Evolutionary conservation across 2,329 filamentous ascomycete genomes (phyloP), one percentile per base, ranked within the genome.

Genomic region (Aureobasidium sp.): DNA sequence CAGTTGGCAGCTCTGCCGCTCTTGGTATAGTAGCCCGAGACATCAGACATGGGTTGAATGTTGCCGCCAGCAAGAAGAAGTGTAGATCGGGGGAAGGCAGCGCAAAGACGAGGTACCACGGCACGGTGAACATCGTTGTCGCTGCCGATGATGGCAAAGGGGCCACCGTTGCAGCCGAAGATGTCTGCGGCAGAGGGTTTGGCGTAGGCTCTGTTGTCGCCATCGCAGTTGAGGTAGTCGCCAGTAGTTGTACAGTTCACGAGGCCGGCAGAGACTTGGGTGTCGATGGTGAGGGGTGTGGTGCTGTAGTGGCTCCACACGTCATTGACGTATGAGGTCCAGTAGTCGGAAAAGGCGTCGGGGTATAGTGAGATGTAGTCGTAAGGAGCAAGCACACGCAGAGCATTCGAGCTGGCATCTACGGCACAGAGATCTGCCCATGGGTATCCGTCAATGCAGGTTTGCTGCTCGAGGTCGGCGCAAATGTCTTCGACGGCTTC

Each of bases 1-100:
- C 84, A 83, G 67, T 79, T 80, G 37, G 66, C 69, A 8, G 71
- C 69, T 40, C 37, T 44, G 35, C 57, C 57, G 24, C 50, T 56
- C n/a, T 44, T 63, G 2, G 69, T 71, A 69, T 84, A 83, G 71
- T 82, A 83, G 29, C 63, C 62, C n/a, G 66, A 64, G 0, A 71
- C 64, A 5, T 66, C 59, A 0, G 77, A 63, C 7, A 70, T 70
- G 1, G 81, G 81, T 68, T 82, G 77, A 4, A 75, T 63, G 65
- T 79, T 68, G 31, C 81, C 81, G 1, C 78, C 79, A 2, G 67
- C 66, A 5, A 72, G 69, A 58, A 89, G 72, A 62, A 94, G 74
- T 6, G 88, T 93, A 17, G 82, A 84, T 22, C 90, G 82, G 73
- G 92, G 90, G 68, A 93, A 83, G 0, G 88, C 89, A 1, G 90